Evolutionary conservation across 331 rosid genomes (phyloP), one percentile per base, ranked within the genome.

Genomic region (Spiraea crenata): DNA sequence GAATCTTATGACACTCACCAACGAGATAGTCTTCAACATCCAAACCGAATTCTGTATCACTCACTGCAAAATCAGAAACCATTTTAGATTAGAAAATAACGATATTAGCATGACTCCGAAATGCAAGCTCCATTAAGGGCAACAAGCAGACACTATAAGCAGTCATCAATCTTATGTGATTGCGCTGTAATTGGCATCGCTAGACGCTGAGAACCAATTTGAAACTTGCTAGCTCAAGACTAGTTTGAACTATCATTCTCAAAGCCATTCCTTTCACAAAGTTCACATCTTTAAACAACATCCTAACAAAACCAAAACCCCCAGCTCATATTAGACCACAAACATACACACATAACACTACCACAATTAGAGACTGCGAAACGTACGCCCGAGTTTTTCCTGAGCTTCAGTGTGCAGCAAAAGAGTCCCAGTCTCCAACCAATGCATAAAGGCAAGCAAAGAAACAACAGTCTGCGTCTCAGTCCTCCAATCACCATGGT

Each of bases 401-500:
- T 86, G 89, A 3, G 88, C 91, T 69, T 89, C 95, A 59, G 80
- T 63, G 77, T 91, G 96, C 83, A 87, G 71, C 2, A 93, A 93
- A 73, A 93, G 93, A 57, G 63, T 79, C 79, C 89, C 96, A 1
- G 97, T 87, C 77, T 93, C 99, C 69, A 91, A 86, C 99, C 99
- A 93, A 65, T 93, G 86, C 88, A 86, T 82, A 67, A 93, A 89
- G 72, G 92, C 83, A 68, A 93, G 88, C 85, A 86, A 68, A 0
- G 96, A 91, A 76, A 91, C 97, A 67, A 88, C 97, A 4, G 92
- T 56, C 75, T 93, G 99, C 5, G 97, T 93, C 83, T 93, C 95
- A 67, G 91, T 80, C 85, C 65, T 91, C 99, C 99, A 93, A 76
- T 91, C 97, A 46, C 96, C 97, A 45, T 93, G 92, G 75, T 83